phyloP scores from a whole-genome alignment of 805 yeast genomes.

The Grigorovia humatica region DNA sequence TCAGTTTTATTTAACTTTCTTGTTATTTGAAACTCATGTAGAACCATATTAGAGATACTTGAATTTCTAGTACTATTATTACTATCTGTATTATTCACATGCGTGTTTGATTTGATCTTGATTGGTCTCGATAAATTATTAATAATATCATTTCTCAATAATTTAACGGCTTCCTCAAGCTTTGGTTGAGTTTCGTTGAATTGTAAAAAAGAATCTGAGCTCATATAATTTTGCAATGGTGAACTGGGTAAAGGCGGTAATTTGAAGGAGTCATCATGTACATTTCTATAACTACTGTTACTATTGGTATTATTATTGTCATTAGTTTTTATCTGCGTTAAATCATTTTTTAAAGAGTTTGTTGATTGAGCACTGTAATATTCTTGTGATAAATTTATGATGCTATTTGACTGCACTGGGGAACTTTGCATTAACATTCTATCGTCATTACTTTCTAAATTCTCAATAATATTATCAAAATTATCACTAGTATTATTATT shows the following conservation, averaged over 20 bases:
- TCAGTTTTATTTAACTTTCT: slow-evolving; percentile 5
- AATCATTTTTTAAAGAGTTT: background rate
- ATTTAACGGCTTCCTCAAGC: slow-evolving; percentile 14
- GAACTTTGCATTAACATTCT: background rate
- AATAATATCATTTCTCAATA: slow-evolving; percentile 10
- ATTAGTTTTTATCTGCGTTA: background rate
- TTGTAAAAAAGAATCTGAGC: background rate
- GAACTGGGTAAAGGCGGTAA: background rate
- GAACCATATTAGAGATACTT: slow-evolving; percentile 4
- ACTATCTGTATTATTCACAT: background rate
- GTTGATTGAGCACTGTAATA: background rate
- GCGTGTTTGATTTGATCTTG: background rate
- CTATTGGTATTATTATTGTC: background rate
- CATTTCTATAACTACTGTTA: background rate
- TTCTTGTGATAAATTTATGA: background rate
- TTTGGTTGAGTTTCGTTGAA: slow-evolving; percentile 2
- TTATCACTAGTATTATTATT: background rate
- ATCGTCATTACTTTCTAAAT: background rate
- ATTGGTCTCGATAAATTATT: background rate
- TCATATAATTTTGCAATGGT: background rate
- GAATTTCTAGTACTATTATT: background rate
- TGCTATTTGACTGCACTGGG: background rate
- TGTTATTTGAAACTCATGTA: slow-evolving; percentile 10
- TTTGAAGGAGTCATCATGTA: background rate
- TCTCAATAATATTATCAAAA: background rate